Percentiles rank a stretch among this genome's conserved stretches.
Conservation (phyloP, 768 basidiomycete genomes). For the Leccinum ochraceum region DNA sequence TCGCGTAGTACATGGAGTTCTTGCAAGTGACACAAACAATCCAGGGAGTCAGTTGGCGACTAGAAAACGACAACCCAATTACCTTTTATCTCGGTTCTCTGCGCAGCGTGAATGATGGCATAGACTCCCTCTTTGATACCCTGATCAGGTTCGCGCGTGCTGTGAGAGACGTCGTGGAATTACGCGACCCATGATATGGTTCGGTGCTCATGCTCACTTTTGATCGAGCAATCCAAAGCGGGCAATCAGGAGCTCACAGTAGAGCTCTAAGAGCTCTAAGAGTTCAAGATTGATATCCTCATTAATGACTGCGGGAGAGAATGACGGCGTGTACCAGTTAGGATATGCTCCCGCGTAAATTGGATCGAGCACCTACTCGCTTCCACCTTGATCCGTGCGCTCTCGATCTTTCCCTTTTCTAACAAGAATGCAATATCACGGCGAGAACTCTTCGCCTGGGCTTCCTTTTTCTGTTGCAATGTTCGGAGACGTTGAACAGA, state of each 20-base stretch:
- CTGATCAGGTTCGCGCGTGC: constrained; percentile 83
- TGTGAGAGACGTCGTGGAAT: constrained; percentile 31
- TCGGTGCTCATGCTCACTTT: constrained; percentile 51
- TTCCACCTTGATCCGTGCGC: constrained; percentile 84
- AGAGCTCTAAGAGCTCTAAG: constrained; percentile 89
- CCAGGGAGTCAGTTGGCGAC: constrained; percentile 5
- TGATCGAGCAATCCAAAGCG: constrained; percentile 91
- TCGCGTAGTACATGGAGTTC: constrained; percentile 91
- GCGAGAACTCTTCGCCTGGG: constrained; percentile 71
- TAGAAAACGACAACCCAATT: background rate
- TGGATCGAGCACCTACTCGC: constrained; percentile 52
- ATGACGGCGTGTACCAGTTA: constrained; percentile 19
- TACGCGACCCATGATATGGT: constrained; percentile 6
- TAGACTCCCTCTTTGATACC: constrained; percentile 86
- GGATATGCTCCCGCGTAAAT: constrained; percentile 2
- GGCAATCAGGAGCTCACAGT: constrained; percentile 90
- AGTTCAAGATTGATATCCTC: constrained; percentile 87
- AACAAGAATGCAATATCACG: constrained; percentile 81
- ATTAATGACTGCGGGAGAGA: constrained; percentile 60
- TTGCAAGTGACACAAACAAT: constrained; percentile 29
- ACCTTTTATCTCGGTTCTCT: constrained; percentile 91
- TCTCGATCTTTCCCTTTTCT: constrained; percentile 80
- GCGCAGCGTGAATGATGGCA: constrained; percentile 88
- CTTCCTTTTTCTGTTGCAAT: constrained; percentile 90
- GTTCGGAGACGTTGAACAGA: constrained; percentile 85